Evolutionary conservation across 768 basidiomycete genomes (phyloP), one percentile per base, ranked within the genome.

Genomic region (Arthromyces matolae): DNA sequence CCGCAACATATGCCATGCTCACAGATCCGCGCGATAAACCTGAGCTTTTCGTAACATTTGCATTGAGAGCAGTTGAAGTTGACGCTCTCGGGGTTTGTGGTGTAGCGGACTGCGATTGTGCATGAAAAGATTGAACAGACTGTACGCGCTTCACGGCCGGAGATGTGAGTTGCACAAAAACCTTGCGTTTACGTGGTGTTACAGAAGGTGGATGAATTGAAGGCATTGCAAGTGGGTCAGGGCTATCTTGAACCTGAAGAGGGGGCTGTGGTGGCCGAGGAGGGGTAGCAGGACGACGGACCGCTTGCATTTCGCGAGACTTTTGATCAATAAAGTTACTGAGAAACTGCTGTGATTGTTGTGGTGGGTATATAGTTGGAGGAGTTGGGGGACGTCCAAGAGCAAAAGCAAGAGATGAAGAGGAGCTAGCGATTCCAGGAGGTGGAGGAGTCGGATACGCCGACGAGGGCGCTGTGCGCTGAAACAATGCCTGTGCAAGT

Each of bases 391-490:
- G 62, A 23, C 58, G 64, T 5, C 84, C 86, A 19, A 91, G 75
- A 3, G 89, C 89, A 61, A 74, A 75, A 4, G 88, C 87, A 47
- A 89, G 77, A 10, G 88, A 89, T 13, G 87, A 89, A 1, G 86
- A 85, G 1, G 76, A 79, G n/a, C 75, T 70, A 29, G 69, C 76
- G 32, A 86, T 80, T 10, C 76, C 75, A 1, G 84, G 83, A 14
- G 80, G 80, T 1, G 86, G 83, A 19, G 83, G 84, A 2, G 86
- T 86, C 2, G 86, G 86, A 65, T 89, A 89, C 2, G 80, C 75
- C 3, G 74, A 70, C 14, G 73, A 72, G n/a, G 86, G 81, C 3
- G 72, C 64, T 25, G 78, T 75, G 12, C 78, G 78, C 47, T 84
- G 84, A 44, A 88, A 74, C 19, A 90, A 57, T 3, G 84, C 79